Evolutionary conservation across 768 basidiomycete species (phyloP).

Genomic region (Boletus reticulatus): DNA sequence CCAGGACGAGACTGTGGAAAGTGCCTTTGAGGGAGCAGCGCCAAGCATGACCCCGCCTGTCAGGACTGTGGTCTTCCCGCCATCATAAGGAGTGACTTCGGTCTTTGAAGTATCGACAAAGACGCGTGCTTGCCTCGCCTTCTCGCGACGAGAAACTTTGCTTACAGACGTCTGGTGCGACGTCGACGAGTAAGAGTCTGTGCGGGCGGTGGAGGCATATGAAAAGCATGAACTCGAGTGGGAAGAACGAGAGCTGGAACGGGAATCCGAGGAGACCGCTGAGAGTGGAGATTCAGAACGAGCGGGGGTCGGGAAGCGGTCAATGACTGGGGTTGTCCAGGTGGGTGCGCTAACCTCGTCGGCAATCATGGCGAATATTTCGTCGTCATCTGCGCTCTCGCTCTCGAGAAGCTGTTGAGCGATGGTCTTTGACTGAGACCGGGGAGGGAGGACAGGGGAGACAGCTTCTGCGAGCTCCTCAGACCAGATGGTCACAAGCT

Average conservation of each 20-base stretch:
- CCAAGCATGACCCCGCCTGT: conserved; percentile 90
- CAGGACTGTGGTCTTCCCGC: conserved; percentile 84
- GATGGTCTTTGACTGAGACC: conserved; percentile 51
- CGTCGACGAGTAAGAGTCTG: conserved; percentile 45
- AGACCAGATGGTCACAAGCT: conserved; percentile 67
- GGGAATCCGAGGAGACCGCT: conserved; percentile 49
- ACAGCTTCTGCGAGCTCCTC: conserved; percentile 41
- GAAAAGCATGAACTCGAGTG: conserved; percentile 75
- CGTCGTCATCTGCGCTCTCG: conserved; percentile 70
- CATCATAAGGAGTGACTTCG: conserved; percentile 82
- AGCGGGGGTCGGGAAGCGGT: conserved; percentile 52
- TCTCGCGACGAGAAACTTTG: conserved; percentile 67
- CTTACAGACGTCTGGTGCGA: conserved; percentile 41
- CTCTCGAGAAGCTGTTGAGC: conserved; percentile 73
- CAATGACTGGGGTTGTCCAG: conserved; percentile 65
- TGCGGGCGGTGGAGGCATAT: conserved; percentile 57
- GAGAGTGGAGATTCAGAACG: conserved; percentile 62
- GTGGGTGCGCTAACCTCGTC: conserved; percentile 66
- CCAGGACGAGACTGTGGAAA: conserved; percentile 46
- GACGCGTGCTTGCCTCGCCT: conserved; percentile 64
- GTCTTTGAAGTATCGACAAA: conserved; percentile 73
- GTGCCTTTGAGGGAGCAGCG: conserved; percentile 36
- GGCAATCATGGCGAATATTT: conserved; percentile 72
- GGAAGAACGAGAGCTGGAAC: conserved; percentile 60
- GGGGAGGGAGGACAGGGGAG: conserved; percentile 18